These are phyloP conservation scores for Ottelia alismoides DNA, from an alignment of 106 monocot species.

Conservation along the genomic window DNA sequence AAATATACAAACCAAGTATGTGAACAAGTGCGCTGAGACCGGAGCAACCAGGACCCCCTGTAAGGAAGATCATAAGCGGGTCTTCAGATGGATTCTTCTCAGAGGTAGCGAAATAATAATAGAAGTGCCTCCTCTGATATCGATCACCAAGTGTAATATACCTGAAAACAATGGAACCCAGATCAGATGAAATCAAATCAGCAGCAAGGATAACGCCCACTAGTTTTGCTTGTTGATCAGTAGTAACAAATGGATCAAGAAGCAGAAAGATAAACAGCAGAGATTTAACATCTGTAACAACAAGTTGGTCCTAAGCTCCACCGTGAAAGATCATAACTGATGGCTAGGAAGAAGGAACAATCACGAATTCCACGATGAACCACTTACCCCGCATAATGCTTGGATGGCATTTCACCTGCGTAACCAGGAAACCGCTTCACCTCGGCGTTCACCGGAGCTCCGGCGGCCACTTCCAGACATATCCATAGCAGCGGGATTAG, in stretches of 20 bases:
- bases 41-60: slow-evolving; percentile 46
- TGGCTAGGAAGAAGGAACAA: too few species aligned
- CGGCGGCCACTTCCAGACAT: too few species aligned
- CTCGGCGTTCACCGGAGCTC: too few species aligned
- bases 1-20: slow-evolving; percentile 14
- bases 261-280: background rate
- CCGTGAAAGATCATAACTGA: too few species aligned
- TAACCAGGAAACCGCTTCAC: slow-evolving; percentile 36
- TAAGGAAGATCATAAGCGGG: slow-evolving; percentile 32
- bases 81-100: slow-evolving; percentile 38
- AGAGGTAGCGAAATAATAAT: slow-evolving; percentile 51
- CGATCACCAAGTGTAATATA: slow-evolving; percentile 31
- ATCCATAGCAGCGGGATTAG: too few species aligned
- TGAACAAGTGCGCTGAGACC: slow-evolving; percentile 16
- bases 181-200: too few species aligned
- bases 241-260: too few species aligned
- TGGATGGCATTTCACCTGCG: slow-evolving; percentile 26
- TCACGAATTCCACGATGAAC: background rate
- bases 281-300: too few species aligned
- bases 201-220: too few species aligned
- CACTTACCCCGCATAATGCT: slow-evolving; percentile 42
- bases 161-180: slow-evolving; percentile 21
- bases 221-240: too few species aligned
- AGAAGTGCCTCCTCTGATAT: slow-evolving; percentile 18
- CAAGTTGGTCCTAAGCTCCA: too few species aligned